Percentiles rank a stretch among this genome's conserved stretches.
Evolutionary conservation across 2,329 filamentous ascomycete genomes (phyloP).

Genomic region (Ceratocystiopsis brevicomis): DNA sequence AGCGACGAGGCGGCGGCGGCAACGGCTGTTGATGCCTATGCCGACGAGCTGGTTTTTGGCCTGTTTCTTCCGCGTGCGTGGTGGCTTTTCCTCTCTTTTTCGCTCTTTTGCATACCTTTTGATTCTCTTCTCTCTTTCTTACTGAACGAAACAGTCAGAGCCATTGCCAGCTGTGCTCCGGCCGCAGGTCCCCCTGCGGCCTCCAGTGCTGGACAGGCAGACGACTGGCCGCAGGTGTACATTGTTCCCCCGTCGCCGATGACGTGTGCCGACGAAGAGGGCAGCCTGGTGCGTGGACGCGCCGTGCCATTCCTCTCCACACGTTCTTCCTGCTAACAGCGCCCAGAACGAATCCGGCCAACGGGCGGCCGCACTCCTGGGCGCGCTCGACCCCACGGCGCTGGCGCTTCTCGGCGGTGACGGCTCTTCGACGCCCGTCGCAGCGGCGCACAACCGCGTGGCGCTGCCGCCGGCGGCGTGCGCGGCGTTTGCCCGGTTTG

Average conservation of each 20-base stretch:
- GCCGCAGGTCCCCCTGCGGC: too few relatives aligned
- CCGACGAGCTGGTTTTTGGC: not conserved
- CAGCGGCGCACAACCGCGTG: too few relatives aligned
- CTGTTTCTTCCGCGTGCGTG: not conserved
- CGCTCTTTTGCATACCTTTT: not conserved
- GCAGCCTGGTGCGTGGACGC: not conserved
- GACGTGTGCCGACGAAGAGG: not conserved
- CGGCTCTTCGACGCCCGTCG: too few relatives aligned
- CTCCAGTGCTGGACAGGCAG: not conserved
- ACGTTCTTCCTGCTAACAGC: not conserved
- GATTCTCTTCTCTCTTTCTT: not conserved
- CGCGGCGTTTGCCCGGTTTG: too few relatives aligned
- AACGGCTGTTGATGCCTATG: not conserved
- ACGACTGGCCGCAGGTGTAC: not conserved
- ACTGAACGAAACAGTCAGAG: not conserved
- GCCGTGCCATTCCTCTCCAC: too few relatives aligned
- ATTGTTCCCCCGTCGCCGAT: conserved; percentile 7
- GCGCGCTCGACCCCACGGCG: too few relatives aligned
- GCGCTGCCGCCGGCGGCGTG: too few relatives aligned
- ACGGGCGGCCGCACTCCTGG: too few relatives aligned
- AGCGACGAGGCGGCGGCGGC: not conserved
- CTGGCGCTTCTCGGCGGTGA: too few relatives aligned
- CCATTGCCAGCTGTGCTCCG: not conserved
- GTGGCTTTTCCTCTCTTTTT: not conserved
- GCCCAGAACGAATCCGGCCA: not conserved